Evolutionary conservation across 352 stramenopile genomes (phyloP).

Genomic region (Elongisporangium anandrum): DNA sequence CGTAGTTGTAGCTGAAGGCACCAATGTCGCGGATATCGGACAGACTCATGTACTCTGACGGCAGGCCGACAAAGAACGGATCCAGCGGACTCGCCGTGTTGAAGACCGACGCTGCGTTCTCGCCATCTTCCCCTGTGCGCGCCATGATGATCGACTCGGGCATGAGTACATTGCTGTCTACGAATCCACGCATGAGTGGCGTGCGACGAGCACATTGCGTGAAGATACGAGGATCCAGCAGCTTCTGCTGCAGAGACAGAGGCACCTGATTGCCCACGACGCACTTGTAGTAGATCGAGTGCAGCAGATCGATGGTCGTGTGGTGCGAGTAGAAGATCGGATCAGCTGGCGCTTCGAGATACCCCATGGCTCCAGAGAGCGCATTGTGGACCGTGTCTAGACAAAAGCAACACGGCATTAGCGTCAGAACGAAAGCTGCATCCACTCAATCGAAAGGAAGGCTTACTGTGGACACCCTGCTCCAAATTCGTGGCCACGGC

Average conservation of each 20-base stretch:
- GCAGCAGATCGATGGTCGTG: constrained; percentile 74
- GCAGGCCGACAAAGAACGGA: constrained; percentile 54
- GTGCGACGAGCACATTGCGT: constrained; percentile 43
- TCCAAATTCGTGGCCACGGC: constrained; percentile 66
- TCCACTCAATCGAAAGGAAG: too few species aligned
- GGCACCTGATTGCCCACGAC: constrained; percentile 54
- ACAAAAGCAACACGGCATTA: too few species aligned
- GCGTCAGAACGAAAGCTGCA: too few species aligned
- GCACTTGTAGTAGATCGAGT: constrained; percentile 86
- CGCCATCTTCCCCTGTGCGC: constrained; percentile 40
- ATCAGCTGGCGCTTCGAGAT: constrained; percentile 71
- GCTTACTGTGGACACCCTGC: constrained; percentile 73
- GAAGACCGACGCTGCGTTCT: constrained; percentile 47
- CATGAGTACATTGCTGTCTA: constrained; percentile 50
- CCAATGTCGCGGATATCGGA: constrained; percentile 75
- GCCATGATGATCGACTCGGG: constrained; percentile 51
- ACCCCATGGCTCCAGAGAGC: constrained; percentile 59
- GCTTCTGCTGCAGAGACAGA: constrained; percentile 47
- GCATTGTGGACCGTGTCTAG: constrained; percentile 84
- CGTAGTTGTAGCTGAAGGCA: constrained; percentile 82
- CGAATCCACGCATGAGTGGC: constrained; percentile 18
- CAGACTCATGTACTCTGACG: constrained; percentile 59
- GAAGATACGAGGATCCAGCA: constrained; percentile 59
- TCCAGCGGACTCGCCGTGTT: constrained; percentile 39
- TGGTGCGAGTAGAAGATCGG: constrained; percentile 89